Base-by-base conservation (phyloP, 257 asterid genomes). In the Oldenlandia corymbosa region DNA sequence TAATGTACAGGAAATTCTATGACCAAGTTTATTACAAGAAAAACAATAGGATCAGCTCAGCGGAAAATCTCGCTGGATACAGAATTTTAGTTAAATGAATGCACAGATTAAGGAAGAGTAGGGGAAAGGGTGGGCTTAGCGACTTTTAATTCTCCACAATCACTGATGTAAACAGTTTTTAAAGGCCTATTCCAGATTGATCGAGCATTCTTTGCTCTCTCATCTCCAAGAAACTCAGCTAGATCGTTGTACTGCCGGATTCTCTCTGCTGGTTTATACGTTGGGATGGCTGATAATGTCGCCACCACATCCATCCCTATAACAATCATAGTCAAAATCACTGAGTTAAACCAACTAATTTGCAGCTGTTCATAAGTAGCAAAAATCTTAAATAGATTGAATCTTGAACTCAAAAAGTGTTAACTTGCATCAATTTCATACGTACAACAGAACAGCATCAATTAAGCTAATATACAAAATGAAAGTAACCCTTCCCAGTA, bases 141-240 rank as follows among this genome's bases (percentile, higher is more conserved):
- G 65, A 86, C 87, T 68, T 80, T 80, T n/a, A 84, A 70, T 47
- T 70, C 85, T 42, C 95, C 98, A 67, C 94, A 91, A 28, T 86
- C 84, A 68, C 96, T 91, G 13, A 91, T 86, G 30, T 88, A 91
- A 18, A 91, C 76, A 14, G 96, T 88, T 76, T 91, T 69, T 27
- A 84, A 85, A 41, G 95, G 96, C 64, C 75, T 88, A 76, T 91
- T 71, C 98, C 98, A 91, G 69, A 83, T 88, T 23, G 88, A 87
- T 1, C 98, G 85, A 30, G 96, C 96, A 17, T 16, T 78, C 74
- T 83, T 91, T 17, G 98, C 96, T 77, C 98, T 84, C 51, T 78
- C 98, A 51, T 91, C 96, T 62, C 98, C 98, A 23, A 91, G 31
- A 59, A 84, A 85, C 84, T 86, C 87, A 2, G 95, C 96, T n/a